These are phyloP conservation scores for Arthrobotrys pseudoclavata DNA, from an alignment of 2,329 filamentous ascomycete genomes.

Conservation along the genomic window DNA sequence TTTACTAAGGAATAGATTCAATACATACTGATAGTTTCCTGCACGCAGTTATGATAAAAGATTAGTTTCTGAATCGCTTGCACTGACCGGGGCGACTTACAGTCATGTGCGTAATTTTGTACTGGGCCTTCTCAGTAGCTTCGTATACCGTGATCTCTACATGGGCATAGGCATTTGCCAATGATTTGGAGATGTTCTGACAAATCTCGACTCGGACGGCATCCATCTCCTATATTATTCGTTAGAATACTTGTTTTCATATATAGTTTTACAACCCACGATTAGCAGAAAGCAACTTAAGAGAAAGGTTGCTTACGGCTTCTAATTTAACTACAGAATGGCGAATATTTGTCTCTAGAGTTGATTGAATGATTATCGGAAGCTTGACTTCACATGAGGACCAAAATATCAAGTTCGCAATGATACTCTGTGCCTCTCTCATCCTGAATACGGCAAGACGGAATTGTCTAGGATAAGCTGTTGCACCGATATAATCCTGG, in stretches of 20 bases:
- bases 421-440: slow-evolving; percentile 10
- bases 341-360: background rate
- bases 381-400: background rate
- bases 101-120: background rate
- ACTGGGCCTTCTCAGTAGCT: background rate
- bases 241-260: background rate
- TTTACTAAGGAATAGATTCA: too few species aligned
- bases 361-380: background rate
- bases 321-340: background rate
- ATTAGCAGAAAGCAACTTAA: too few species aligned
- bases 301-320: background rate
- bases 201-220: background rate
- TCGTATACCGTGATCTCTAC: background rate
- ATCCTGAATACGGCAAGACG: slow-evolving; percentile 16
- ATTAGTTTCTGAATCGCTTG: background rate
- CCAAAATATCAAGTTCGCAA: slow-evolving; percentile 23
- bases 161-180: background rate
- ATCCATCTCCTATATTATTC: background rate
- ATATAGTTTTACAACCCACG: too few species aligned
- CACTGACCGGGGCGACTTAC: background rate
- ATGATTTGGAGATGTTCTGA: background rate
- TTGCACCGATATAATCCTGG: slow-evolving; percentile 18
- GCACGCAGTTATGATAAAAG: too few species aligned
- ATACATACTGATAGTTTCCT: background rate
- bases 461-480: slow-evolving; percentile 24